Percentiles rank a stretch among this genome's conserved stretches.
Conservation (phyloP, 306 rosid genomes). For the Hippophae rhamnoides region DNA sequence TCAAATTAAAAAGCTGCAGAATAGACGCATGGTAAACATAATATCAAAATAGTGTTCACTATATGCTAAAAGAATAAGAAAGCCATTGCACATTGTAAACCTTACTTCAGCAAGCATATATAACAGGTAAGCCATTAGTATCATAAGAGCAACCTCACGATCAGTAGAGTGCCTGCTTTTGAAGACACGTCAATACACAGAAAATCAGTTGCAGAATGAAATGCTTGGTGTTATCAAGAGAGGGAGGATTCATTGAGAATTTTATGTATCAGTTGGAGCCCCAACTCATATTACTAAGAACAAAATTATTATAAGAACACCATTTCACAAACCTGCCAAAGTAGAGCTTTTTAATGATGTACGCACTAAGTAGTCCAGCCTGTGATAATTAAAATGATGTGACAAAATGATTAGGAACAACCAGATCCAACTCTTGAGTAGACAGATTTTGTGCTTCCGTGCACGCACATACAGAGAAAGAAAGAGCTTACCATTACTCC, state of each 20-base stretch:
- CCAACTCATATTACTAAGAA: too few species aligned
- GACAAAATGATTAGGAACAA: not conserved
- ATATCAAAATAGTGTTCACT: slow-evolving; percentile 6
- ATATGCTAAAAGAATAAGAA: not conserved
- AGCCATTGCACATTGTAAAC: slow-evolving; percentile 1
- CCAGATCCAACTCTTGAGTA: too few species aligned
- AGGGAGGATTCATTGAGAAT: not conserved
- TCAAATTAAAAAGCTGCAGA: slow-evolving; percentile 75
- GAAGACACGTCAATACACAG: not conserved
- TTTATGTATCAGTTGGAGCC: not conserved
- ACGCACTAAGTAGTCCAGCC: slow-evolving; percentile 16
- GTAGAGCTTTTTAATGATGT: slow-evolving; percentile 64
- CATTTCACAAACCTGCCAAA: slow-evolving; percentile 68
- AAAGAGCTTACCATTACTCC: slow-evolving; percentile 58
- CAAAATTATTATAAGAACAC: not conserved
- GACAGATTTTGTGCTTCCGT: too few species aligned
- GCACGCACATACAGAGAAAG: slow-evolving; percentile 1
- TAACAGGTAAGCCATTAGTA: slow-evolving; percentile 95
- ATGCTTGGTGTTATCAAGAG: not conserved
- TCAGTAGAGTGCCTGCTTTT: slow-evolving; percentile 72
- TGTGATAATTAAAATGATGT: too few species aligned
- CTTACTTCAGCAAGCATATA: slow-evolving; percentile 88
- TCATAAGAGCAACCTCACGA: slow-evolving; percentile 96
- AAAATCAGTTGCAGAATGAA: not conserved
- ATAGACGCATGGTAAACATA: not conserved